These are phyloP conservation scores for Quillaja saponaria DNA, from an alignment of 306 rosid species.

Conservation along the genomic window DNA sequence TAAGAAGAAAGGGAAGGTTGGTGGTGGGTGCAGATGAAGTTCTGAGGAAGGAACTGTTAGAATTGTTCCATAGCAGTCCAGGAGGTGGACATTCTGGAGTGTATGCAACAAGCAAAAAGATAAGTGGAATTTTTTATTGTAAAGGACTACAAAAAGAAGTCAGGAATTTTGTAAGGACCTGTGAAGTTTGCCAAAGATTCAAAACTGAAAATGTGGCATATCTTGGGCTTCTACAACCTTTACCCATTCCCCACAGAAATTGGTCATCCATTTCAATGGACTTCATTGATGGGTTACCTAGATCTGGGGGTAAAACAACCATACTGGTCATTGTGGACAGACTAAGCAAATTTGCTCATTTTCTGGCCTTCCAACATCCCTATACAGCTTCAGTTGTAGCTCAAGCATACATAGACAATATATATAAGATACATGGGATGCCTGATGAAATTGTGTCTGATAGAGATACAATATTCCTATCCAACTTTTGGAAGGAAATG, in stretches of 20 bases:
- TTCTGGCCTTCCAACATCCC: not conserved
- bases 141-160: not conserved
- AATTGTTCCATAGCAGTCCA: not conserved
- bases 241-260: too few species aligned
- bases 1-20: too few species aligned
- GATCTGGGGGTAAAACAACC: not conserved
- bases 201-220: not conserved
- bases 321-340: too few species aligned
- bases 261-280: too few species aligned
- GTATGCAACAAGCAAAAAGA: not conserved
- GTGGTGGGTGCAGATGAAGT: not conserved
- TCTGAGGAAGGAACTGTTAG: not conserved
- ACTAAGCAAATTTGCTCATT: not conserved
- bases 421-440: too few species aligned
- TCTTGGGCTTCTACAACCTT: not conserved
- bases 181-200: too few species aligned
- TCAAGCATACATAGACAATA: not conserved
- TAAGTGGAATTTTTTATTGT: not conserved
- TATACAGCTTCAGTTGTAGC: not conserved
- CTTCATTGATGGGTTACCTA: not conserved
- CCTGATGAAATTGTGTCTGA: too few species aligned
- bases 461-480: too few species aligned
- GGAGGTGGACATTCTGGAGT: too few species aligned
- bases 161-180: too few species aligned
- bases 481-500: too few species aligned